phyloP scores from a whole-genome alignment of 2,329 filamentous ascomycete genomes.

The Chaetomium olivaceum region DNA sequence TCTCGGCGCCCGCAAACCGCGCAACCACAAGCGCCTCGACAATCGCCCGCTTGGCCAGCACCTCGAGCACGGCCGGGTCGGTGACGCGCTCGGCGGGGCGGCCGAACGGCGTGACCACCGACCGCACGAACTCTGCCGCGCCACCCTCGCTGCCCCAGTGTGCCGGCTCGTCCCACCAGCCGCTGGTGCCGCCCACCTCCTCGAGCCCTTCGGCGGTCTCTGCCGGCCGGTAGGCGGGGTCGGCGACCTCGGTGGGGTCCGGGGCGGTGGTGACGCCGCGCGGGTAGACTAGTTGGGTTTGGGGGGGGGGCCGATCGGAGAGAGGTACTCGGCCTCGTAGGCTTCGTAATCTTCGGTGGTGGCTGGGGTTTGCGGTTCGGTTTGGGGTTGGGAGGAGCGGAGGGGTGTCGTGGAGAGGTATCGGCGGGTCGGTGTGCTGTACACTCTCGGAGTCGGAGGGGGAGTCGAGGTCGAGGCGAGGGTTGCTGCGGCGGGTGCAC shows the following conservation, averaged over 20 bases:
- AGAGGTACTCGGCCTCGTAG: conserved; percentile 9
- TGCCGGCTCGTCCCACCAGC: conserved; percentile 57
- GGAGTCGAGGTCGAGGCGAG: conserved; percentile 1
- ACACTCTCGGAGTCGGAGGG: background rate
- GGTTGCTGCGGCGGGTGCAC: conserved; percentile 19
- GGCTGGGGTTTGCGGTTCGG: background rate
- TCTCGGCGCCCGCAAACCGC: conserved; percentile 20
- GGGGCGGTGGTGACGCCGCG: conserved; percentile 33
- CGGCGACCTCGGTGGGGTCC: conserved; percentile 35
- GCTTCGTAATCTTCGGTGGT: background rate
- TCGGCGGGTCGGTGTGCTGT: conserved; percentile 22
- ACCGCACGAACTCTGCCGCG: background rate
- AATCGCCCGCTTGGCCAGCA: conserved; percentile 52
- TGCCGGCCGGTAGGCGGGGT: conserved; percentile 51
- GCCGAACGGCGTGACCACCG: conserved; percentile 20
- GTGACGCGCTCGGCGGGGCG: conserved; percentile 41
- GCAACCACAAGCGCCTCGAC: conserved; percentile 52
- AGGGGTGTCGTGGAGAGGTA: conserved; percentile 25
- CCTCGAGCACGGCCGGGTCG: conserved; percentile 50
- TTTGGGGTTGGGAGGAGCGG: background rate
- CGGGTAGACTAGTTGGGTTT: conserved; percentile 35
- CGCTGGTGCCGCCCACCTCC: conserved; percentile 48
- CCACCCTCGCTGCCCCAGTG: conserved; percentile 46
- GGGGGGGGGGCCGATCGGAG: background rate
- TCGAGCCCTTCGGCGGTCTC: conserved; percentile 47